Evolutionary conservation across 2,329 filamentous ascomycete species (phyloP).

Genomic region (Metarhizium robertsii): DNA sequence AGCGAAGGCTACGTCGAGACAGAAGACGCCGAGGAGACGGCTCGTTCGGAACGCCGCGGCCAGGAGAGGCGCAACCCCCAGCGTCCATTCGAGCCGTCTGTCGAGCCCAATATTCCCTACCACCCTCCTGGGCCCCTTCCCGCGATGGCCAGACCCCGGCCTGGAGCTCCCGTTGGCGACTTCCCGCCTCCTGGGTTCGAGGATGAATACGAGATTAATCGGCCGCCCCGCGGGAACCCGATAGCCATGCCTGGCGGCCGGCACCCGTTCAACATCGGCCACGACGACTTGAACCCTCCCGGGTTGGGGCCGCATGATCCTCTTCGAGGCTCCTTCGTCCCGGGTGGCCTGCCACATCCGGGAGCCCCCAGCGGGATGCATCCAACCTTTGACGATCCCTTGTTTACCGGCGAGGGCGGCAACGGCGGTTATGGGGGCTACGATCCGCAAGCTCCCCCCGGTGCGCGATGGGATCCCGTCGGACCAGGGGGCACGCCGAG

Average conservation of each 20-base stretch:
- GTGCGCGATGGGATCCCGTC: conserved; percentile 83
- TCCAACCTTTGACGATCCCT: conserved; percentile 84
- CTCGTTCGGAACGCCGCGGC: conserved; percentile 28
- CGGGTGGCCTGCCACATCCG: conserved; percentile 47
- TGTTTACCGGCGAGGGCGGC: conserved; percentile 56
- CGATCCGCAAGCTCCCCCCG: conserved; percentile 71
- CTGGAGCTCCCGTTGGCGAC: conserved; percentile 59
- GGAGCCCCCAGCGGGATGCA: conserved; percentile 78
- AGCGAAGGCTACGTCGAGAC: conserved; percentile 71
- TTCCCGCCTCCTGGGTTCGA: conserved; percentile 87
- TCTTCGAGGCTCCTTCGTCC: conserved; percentile 56
- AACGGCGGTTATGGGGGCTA: conserved; percentile 24
- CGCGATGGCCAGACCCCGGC: conserved; percentile 45
- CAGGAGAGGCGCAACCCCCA: conserved; percentile 28
- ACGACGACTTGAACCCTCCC: conserved; percentile 79
- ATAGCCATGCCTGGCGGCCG: conserved; percentile 33
- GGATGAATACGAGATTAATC: conserved; percentile 78
- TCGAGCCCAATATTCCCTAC: conserved; percentile 53
- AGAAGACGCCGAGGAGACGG: conserved; percentile 32
- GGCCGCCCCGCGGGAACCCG: conserved; percentile 33
- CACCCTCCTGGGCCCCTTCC: conserved; percentile 59
- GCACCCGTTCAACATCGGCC: conserved; percentile 63
- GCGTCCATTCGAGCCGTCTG: conserved; percentile 13
- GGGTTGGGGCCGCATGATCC: conserved; percentile 82
- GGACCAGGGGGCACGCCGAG: conserved; percentile 53